Evolutionary conservation across 2,329 filamentous ascomycete genomes (phyloP).

Genomic region (Blastomyces percursus): DNA sequence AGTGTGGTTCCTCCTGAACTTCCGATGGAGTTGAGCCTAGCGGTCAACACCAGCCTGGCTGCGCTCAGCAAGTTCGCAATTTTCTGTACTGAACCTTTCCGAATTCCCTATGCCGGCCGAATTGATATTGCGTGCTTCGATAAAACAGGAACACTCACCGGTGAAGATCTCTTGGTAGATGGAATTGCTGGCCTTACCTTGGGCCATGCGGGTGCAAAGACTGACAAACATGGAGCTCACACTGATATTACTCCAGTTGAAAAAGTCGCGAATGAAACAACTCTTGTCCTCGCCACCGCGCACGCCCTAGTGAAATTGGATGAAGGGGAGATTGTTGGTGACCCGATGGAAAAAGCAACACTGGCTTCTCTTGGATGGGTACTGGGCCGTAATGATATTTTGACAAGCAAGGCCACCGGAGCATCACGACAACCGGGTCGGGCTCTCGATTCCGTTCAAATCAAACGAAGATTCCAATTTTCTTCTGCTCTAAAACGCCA

Average conservation of each 20-base stretch:
- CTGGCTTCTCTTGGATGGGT: constrained; percentile 81
- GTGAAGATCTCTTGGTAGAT: constrained; percentile 92
- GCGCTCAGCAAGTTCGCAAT: constrained; percentile 92
- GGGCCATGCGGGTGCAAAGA: constrained; percentile 53
- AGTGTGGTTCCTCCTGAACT: constrained; percentile 97
- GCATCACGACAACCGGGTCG: constrained; percentile 37
- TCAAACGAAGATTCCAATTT: constrained; percentile 96
- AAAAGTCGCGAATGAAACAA: constrained; percentile 66
- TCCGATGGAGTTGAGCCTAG: constrained; percentile 94
- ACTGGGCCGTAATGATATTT: constrained; percentile 76
- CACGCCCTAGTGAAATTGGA: constrained; percentile 94
- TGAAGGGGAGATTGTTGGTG: constrained; percentile 92
- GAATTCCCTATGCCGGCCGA: constrained; percentile 89
- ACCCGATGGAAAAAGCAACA: constrained; percentile 98
- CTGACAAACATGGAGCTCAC: constrained; percentile 71
- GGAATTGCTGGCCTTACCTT: constrained; percentile 84
- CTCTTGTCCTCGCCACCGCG: constrained; percentile 84
- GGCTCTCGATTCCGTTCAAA: constrained; percentile 64
- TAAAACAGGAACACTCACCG: constrained; percentile 94
- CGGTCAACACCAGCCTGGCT: constrained; percentile 93
- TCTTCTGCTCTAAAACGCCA: constrained; percentile 93
- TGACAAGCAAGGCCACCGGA: constrained; percentile 51
- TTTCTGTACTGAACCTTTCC: constrained; percentile 97
- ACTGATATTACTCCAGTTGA: constrained; percentile 62
- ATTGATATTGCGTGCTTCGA: constrained; percentile 97